phyloP scores from a whole-genome alignment of 352 stramenopile genomes.

The Phytophthora pinifolia region DNA sequence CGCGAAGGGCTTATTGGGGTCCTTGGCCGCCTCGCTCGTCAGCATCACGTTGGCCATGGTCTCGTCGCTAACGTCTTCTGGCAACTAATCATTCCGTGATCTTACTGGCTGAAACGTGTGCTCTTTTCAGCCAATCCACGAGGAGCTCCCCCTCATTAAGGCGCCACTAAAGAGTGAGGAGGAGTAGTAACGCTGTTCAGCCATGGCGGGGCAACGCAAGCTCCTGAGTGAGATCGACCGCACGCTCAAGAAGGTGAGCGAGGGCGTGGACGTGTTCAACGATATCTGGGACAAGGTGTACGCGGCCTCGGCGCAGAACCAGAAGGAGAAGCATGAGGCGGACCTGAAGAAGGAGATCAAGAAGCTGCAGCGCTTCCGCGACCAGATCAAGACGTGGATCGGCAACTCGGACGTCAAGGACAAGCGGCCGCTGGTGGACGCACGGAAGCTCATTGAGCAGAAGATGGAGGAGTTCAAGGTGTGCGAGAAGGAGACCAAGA shows the following conservation, averaged over 20 bases:
- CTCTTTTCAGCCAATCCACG: slow-evolving; percentile 17
- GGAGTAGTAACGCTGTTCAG: no score
- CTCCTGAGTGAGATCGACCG: slow-evolving; percentile 97
- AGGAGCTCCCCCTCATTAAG: neutral
- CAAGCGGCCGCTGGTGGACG: slow-evolving; percentile 90
- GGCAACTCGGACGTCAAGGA: slow-evolving; percentile 97
- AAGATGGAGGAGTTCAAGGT: slow-evolving; percentile 99
- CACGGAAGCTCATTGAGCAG: slow-evolving; percentile 95
- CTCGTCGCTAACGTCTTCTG: no score
- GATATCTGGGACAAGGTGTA: slow-evolving; percentile 99
- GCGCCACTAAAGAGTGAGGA: no score
- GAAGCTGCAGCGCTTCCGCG: slow-evolving; percentile 97
- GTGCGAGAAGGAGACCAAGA: slow-evolving; percentile 99
- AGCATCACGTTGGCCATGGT: slow-evolving; percentile 88
- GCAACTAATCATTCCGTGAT: slow-evolving; percentile 5
- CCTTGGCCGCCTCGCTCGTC: slow-evolving; percentile 85
- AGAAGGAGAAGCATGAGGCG: slow-evolving; percentile 99
- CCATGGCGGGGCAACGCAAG: slow-evolving; percentile 87
- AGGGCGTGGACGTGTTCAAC: slow-evolving; percentile 98
- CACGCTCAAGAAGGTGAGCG: slow-evolving; percentile 99
- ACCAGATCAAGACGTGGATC: slow-evolving; percentile 99
- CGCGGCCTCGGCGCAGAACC: slow-evolving; percentile 93
- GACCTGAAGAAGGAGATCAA: slow-evolving; percentile 99
- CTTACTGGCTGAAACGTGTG: slow-evolving; percentile 7
- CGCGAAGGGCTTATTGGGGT: slow-evolving; percentile 89